Conservation (phyloP, 306 rosid genomes). For the Prosopis cineraria region DNA sequence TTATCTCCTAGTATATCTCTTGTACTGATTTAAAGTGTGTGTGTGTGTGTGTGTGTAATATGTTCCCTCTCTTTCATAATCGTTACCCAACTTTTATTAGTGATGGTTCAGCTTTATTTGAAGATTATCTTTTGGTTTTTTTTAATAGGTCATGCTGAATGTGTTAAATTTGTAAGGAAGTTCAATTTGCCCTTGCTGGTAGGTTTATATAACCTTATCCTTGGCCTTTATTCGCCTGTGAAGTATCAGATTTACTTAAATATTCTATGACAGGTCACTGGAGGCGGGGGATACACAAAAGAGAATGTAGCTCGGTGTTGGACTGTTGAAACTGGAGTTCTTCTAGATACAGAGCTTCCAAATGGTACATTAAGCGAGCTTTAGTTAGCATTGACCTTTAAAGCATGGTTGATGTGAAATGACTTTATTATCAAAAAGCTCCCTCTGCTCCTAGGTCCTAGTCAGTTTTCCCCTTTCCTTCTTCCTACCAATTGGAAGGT, state of each 20-base stretch:
- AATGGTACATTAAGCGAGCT: slow-evolving; percentile 58
- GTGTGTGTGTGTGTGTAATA: background rate
- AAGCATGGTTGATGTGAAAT: slow-evolving; percentile 14
- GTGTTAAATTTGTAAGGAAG: slow-evolving; percentile 92
- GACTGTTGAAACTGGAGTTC: slow-evolving; percentile 96
- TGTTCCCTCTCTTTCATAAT: slow-evolving; percentile 16
- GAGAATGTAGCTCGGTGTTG: slow-evolving; percentile 99
- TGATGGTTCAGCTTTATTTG: slow-evolving; percentile 21
- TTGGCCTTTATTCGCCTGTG: slow-evolving; percentile 24
- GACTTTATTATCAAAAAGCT: background rate
- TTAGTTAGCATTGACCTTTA: background rate
- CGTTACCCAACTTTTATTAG: slow-evolving; percentile 18
- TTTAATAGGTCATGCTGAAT: slow-evolving; percentile 88
- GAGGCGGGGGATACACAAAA: slow-evolving; percentile 98
- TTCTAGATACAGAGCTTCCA: slow-evolving; percentile 92
- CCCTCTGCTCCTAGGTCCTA: background rate
- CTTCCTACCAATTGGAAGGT: background rate
- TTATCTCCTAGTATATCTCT: slow-evolving; percentile 58
- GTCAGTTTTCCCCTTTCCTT: background rate
- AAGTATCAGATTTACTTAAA: slow-evolving; percentile 27
- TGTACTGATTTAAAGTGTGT: background rate
- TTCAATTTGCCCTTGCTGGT: slow-evolving; percentile 96
- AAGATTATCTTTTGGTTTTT: slow-evolving; percentile 33
- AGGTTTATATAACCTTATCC: slow-evolving; percentile 35
- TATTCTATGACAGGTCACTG: slow-evolving; percentile 73